Evolutionary conservation across 768 basidiomycete genomes (phyloP).

Genomic region (Serpula lacrymans): DNA sequence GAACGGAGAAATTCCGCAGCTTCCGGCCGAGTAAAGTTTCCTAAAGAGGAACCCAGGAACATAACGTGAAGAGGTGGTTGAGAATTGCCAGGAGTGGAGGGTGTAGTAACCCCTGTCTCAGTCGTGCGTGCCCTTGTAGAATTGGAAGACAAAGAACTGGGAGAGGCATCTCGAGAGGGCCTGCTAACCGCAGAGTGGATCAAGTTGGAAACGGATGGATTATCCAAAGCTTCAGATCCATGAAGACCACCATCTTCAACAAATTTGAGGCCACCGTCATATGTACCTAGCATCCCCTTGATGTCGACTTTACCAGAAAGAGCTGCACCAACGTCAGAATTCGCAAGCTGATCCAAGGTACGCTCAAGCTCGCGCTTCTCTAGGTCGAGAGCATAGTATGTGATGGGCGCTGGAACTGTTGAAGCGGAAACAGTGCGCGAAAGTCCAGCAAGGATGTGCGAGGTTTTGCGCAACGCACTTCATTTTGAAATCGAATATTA

Average conservation of each 20-base stretch:
- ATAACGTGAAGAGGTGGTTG: conserved; percentile 71
- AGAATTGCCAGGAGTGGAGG: conserved; percentile 46
- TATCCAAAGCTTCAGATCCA: conserved; percentile 2
- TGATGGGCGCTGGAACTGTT: conserved; percentile 48
- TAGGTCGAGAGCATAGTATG: conserved; percentile 91
- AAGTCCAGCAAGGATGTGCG: conserved; percentile 72
- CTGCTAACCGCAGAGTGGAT: conserved; percentile 12
- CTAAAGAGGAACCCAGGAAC: conserved; percentile 89
- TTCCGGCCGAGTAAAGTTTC: conserved; percentile 77
- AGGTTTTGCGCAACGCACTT: conserved; percentile 87
- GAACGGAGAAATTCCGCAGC: conserved; percentile 72
- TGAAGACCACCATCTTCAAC: conserved; percentile 44
- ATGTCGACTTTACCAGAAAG: conserved; percentile 72
- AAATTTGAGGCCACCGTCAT: conserved; percentile 83
- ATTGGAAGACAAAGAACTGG: conserved; percentile 35
- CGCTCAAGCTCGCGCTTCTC: conserved; percentile 83
- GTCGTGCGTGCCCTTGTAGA: conserved; percentile 17
- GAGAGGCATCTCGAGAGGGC: conserved; percentile 31
- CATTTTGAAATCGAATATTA: not conserved
- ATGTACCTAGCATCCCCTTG: conserved; percentile 89
- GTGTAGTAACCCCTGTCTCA: conserved; percentile 13
- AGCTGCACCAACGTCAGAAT: conserved; percentile 57
- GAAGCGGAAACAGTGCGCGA: conserved; percentile 46
- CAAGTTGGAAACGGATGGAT: too few relatives aligned
- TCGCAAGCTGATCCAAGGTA: conserved; percentile 64